Base-by-base conservation (phyloP, 2,329 filamentous ascomycete species). In the Aaosphaeria pasadenensis region DNA sequence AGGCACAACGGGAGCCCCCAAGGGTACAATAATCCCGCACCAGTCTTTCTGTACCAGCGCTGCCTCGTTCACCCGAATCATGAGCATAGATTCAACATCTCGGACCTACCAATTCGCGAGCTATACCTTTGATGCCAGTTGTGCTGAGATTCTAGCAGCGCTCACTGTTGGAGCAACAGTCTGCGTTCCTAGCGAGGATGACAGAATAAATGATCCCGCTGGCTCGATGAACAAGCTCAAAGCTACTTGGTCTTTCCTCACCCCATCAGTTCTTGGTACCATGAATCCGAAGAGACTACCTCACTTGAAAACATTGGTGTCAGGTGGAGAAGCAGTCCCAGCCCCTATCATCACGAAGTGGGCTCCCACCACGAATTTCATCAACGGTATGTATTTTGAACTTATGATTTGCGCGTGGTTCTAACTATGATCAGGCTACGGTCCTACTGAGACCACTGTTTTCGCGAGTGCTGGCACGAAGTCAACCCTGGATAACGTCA, bases 21-120 rank as follows among this genome's bases (percentile, higher is more conserved):
- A 83, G 48, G 84, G 82, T 2, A 80, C 84, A 7, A 81, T 85
- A 32, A 81, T 86, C 48, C 81, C 81, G 5, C 85, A 88, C 56
- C 71, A 74, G 1, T 77, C 82, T 0, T 71, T 88, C 0, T 79
- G 79, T 7, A 81, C 82, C 2, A 63, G 65, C 43, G 59, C 63
- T 38, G 50, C 53, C 43, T 55, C 58, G 2, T 65, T 67, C 39
- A 64, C 60, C 13, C 59, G 43, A 39, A 51, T 53, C 17, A 56
- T 63, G 54, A 71, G 75, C 5, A 80, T 83, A 48, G 73, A 73
- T 51, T 70, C 60, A 4, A 70, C 66, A 1, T 83, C 82, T n/a
- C 76, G 86, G 4, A 80, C 84, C 4, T 75, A 85, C 40, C 69
- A 74, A 45, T 74, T 72, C 39, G 66, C 69, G 5, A 67, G 76